Percentiles rank a stretch among this genome's conserved stretches.
Evolutionary conservation across 1,284 basidiomycete genomes (phyloP).

Genomic region (Ceratobasidium sp.): DNA sequence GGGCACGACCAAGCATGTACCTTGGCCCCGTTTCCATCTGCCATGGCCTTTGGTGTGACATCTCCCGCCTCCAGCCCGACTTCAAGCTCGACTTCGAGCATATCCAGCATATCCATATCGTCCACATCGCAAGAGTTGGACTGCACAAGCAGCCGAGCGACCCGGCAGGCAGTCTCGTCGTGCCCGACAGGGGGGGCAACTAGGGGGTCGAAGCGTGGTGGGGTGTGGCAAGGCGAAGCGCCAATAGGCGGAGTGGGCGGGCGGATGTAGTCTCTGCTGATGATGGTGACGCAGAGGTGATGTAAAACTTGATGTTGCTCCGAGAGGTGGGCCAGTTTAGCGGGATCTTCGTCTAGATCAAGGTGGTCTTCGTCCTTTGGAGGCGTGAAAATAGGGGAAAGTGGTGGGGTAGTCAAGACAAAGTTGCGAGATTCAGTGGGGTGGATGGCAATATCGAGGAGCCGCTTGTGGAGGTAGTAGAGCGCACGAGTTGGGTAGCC

Average conservation of each 20-base stretch:
- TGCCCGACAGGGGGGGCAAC: neutral
- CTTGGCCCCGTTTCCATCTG: neutral
- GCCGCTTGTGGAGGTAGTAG: slow-evolving; percentile 28
- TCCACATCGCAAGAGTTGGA: neutral
- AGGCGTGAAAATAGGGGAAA: slow-evolving; percentile 8
- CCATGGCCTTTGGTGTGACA: neutral
- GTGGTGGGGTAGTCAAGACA: slow-evolving; percentile 3
- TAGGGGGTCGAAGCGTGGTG: neutral
- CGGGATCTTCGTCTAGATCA: neutral
- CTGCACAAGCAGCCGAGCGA: slow-evolving; percentile 21
- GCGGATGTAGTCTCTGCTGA: slow-evolving; percentile 27
- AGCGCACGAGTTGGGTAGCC: slow-evolving; percentile 38
- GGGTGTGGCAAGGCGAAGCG: slow-evolving; percentile 21
- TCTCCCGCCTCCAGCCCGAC: neutral
- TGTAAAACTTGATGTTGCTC: slow-evolving; percentile 14
- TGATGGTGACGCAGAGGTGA: slow-evolving; percentile 16
- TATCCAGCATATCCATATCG: neutral
- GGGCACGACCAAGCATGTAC: slow-evolving; percentile 8
- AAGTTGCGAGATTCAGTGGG: neutral
- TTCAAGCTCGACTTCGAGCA: slow-evolving; percentile 20
- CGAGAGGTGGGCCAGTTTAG: neutral
- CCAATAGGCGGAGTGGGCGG: slow-evolving; percentile 25
- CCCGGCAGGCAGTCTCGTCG: slow-evolving; percentile 22
- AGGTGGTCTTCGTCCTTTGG: neutral
- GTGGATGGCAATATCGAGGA: neutral